Conservation (phyloP, 2,329 filamentous ascomycete species). For the Helicocarpus griseus region DNA sequence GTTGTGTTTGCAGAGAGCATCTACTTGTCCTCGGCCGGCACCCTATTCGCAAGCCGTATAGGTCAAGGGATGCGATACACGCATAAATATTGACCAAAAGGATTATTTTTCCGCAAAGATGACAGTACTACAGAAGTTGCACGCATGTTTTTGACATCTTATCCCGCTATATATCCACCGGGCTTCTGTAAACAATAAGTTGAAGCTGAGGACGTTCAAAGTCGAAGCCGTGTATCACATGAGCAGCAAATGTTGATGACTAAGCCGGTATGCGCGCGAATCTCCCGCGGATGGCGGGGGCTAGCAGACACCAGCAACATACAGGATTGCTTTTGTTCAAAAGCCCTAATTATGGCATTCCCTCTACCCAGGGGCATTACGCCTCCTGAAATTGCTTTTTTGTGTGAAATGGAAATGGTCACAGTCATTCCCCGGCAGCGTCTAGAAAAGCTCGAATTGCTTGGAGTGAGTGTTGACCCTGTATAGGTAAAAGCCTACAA, state of each 20-base stretch:
- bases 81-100: too few relatives aligned
- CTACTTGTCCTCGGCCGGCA: too few relatives aligned
- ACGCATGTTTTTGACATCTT: too few relatives aligned
- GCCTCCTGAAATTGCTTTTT: constrained; percentile 80
- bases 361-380: constrained; percentile 59
- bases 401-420: constrained; percentile 96
- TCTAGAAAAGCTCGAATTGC: constrained; percentile 73
- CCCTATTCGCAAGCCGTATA: too few relatives aligned
- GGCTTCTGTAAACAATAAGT: too few relatives aligned
- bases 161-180: too few relatives aligned
- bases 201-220: too few relatives aligned
- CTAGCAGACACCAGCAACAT: not conserved
- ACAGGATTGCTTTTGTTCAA: constrained; percentile 6
- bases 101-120: too few relatives aligned
- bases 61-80: too few relatives aligned
- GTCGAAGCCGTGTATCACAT: too few relatives aligned
- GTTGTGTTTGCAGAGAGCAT: not conserved
- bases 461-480: constrained; percentile 57
- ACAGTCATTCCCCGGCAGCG: constrained; percentile 86
- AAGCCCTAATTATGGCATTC: constrained; percentile 45
- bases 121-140: too few relatives aligned
- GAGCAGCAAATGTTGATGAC: not conserved
- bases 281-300: not conserved
- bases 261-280: not conserved
- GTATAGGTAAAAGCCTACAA: constrained; percentile 6